Percentiles rank a stretch among this genome's conserved stretches.
Conservation (phyloP, 73 alveolate genomes). For the Paramecium biaurelia region DNA sequence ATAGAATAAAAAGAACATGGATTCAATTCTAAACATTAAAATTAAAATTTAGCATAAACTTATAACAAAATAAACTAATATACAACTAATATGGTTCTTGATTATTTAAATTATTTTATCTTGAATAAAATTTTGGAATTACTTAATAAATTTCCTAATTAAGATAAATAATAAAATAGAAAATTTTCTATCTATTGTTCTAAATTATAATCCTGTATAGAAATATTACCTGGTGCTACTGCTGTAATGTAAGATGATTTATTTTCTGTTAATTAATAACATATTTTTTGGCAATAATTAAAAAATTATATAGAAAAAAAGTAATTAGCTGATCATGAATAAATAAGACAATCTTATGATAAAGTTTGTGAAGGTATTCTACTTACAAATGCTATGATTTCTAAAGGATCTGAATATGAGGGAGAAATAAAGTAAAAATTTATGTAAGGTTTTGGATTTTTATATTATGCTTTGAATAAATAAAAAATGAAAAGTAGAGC, state of each 20-base stretch:
- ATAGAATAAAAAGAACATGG: not conserved
- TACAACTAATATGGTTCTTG: not conserved
- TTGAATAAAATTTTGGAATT: not conserved
- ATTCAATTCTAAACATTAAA: not conserved
- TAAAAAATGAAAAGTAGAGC: conserved; percentile 47
- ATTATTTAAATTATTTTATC: not conserved
- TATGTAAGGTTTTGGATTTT: conserved; percentile 39
- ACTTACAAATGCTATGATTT: conserved; percentile 54
- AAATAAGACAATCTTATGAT: conserved; percentile 30
- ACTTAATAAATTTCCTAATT: not conserved
- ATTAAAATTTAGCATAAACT: not conserved
- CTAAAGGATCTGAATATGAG: conserved; percentile 55
- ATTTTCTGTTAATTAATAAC: not conserved
- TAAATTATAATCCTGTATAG: conserved; percentile 34
- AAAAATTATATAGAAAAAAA: not conserved
- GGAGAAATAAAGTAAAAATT: not conserved
- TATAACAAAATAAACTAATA: not conserved
- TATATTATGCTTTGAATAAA: conserved; percentile 14
- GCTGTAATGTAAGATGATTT: conserved; percentile 42
- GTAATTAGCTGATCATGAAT: not conserved
- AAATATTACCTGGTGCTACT: not conserved
- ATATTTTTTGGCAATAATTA: not conserved
- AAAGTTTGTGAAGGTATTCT: conserved; percentile 31
- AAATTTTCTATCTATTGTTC: not conserved
- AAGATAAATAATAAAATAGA: not conserved